These are phyloP conservation scores for Aspergillus uvarum DNA, from an alignment of 2,329 filamentous ascomycete genomes.

Conservation along the genomic window DNA sequence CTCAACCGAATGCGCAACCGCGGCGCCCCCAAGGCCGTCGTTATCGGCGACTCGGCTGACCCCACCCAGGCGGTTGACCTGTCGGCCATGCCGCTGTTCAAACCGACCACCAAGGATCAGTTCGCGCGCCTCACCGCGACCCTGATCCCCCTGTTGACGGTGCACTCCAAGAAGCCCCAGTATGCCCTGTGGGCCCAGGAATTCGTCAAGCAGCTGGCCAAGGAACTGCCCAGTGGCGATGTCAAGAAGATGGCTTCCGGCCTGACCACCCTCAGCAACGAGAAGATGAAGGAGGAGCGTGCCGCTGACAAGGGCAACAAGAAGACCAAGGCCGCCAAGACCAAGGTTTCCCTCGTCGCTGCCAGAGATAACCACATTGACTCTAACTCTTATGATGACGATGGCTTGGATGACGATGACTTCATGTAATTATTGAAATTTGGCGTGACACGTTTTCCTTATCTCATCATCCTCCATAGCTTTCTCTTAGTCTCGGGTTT, in stretches of 20 bases:
- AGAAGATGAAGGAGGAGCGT: constrained; percentile 99
- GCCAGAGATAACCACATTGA: constrained; percentile 63
- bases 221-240: constrained; percentile 85
- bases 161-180: constrained; percentile 81
- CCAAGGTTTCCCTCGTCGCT: constrained; percentile 77
- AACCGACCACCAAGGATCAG: constrained; percentile 80
- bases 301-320: constrained; percentile 88
- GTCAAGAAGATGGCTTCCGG: constrained; percentile 93
- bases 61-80: constrained; percentile 80
- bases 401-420: constrained; percentile 69
- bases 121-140: constrained; percentile 77
- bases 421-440: constrained; percentile 45
- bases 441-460: background rate
- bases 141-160: constrained; percentile 73
- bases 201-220: constrained; percentile 80
- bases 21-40: constrained; percentile 62
- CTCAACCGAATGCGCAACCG: constrained; percentile 61
- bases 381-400: constrained; percentile 76
- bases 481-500: background rate
- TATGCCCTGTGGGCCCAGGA: constrained; percentile 90
- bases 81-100: constrained; percentile 77
- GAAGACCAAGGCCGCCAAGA: constrained; percentile 97
- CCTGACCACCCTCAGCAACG: constrained; percentile 87
- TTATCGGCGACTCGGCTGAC: constrained; percentile 67
- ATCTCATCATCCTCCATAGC: constrained; percentile 8